Conservation (phyloP, 768 basidiomycete genomes). For the Agaricus sinodeliciosus region DNA sequence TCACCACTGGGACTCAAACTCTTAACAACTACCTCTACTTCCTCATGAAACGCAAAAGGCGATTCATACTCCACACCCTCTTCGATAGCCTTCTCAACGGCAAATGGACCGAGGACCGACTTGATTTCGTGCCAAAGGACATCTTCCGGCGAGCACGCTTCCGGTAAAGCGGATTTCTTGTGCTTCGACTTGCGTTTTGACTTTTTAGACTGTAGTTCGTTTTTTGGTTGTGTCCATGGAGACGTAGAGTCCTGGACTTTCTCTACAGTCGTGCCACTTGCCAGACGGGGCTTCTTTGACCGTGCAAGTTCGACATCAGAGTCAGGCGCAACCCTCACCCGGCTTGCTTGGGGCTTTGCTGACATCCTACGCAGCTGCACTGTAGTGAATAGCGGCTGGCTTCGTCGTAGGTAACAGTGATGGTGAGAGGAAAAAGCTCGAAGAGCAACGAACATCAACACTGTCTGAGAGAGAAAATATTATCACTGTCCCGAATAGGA, state of each 20-base stretch:
- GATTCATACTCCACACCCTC: constrained; percentile 47
- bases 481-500: not conserved
- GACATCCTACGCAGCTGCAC: not conserved
- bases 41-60: constrained; percentile 53
- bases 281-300: constrained; percentile 7
- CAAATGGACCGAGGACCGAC: constrained; percentile 55
- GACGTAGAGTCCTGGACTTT: not conserved
- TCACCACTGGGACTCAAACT: constrained; percentile 58
- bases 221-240: not conserved
- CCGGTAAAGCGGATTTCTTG: constrained; percentile 36
- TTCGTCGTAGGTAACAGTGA: not conserved
- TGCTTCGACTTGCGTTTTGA: constrained; percentile 11
- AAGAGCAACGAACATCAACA: not conserved
- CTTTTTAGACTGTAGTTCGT: not conserved
- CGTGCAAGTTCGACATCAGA: not conserved
- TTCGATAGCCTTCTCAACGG: constrained; percentile 41
- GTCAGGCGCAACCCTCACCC: constrained; percentile 2
- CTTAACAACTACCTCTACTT: constrained; percentile 61
- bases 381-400: not conserved
- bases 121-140: constrained; percentile 70
- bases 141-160: constrained; percentile 66
- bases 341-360: not conserved
- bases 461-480: constrained; percentile 1
- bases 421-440: not conserved
- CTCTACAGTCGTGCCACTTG: not conserved